phyloP scores from a whole-genome alignment of 148 eudicot species.

The Rhododendron molle region DNA sequence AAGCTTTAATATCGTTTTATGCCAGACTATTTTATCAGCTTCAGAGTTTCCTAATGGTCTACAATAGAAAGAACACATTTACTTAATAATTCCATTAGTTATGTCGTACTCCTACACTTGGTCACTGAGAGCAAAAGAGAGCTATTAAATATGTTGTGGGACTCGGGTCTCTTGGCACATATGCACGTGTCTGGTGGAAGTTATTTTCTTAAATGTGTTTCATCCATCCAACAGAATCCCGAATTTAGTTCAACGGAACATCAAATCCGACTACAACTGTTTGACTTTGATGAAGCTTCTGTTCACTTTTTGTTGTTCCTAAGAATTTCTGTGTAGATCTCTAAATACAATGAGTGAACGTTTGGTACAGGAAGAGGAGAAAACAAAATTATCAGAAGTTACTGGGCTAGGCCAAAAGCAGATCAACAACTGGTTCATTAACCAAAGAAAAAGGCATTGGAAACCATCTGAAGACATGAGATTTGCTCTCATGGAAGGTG shows the following conservation, averaged over 20 bases:
- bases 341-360: not conserved
- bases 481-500: slow-evolving; percentile 48
- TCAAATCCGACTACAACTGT: not conserved
- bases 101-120: not conserved
- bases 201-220: not conserved
- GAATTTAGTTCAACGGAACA: not conserved
- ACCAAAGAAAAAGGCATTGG: slow-evolving; percentile 53
- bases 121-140: not conserved
- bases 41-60: not conserved
- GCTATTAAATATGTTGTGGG: not conserved
- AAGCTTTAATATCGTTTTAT: not conserved
- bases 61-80: not conserved
- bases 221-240: not conserved
- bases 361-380: slow-evolving; percentile 40
- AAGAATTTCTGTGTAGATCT: not conserved
- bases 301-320: not conserved
- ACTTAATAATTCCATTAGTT: not conserved
- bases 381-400: slow-evolving; percentile 28
- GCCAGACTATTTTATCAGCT: not conserved
- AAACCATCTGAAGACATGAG: slow-evolving; percentile 45
- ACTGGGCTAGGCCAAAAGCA: slow-evolving; percentile 49
- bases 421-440: slow-evolving; percentile 49
- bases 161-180: not conserved
- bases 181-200: not conserved
- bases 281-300: slow-evolving; percentile 1